Conservation (phyloP, 192 early-diverging fungal species). For the Irineochytrium annulatum region DNA sequence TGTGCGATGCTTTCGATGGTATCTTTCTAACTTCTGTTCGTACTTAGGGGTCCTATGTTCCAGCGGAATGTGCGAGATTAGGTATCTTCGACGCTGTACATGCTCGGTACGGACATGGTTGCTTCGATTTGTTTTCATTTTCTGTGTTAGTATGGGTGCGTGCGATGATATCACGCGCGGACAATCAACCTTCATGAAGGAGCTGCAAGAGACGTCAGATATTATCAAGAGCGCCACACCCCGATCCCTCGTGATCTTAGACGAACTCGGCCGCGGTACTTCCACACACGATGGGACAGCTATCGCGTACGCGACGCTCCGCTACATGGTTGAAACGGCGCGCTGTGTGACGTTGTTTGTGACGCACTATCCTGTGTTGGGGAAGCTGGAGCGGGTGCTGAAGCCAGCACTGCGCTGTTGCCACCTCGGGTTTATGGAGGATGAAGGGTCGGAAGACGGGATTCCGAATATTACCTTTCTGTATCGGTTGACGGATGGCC, state of each 20-base stretch:
- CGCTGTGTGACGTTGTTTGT: constrained; percentile 65
- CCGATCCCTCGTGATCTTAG: constrained; percentile 65
- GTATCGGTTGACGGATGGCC: constrained; percentile 63
- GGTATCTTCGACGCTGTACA: constrained; percentile 68
- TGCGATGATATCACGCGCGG: constrained; percentile 60
- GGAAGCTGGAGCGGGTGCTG: constrained; percentile 9
- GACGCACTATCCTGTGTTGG: constrained; percentile 65
- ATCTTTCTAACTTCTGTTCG: not conserved
- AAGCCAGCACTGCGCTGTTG: constrained; percentile 11
- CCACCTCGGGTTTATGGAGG: constrained; percentile 41
- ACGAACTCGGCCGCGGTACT: constrained; percentile 79
- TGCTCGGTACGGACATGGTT: constrained; percentile 34
- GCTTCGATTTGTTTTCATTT: not conserved
- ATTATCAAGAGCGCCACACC: constrained; percentile 27
- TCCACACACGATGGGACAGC: constrained; percentile 73
- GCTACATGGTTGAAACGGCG: constrained; percentile 50
- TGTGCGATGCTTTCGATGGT: constrained; percentile 10
- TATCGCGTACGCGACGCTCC: constrained; percentile 65
- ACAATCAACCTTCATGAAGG: constrained; percentile 71
- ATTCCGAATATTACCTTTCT: constrained; percentile 41
- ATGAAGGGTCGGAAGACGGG: not conserved
- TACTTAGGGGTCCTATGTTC: constrained; percentile 58
- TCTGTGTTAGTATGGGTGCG: constrained; percentile 47
- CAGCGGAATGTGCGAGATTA: constrained; percentile 58
- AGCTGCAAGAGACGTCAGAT: constrained; percentile 41